Evolutionary conservation across 306 rosid species (phyloP).

Genomic region (Cucumis hystrix): DNA sequence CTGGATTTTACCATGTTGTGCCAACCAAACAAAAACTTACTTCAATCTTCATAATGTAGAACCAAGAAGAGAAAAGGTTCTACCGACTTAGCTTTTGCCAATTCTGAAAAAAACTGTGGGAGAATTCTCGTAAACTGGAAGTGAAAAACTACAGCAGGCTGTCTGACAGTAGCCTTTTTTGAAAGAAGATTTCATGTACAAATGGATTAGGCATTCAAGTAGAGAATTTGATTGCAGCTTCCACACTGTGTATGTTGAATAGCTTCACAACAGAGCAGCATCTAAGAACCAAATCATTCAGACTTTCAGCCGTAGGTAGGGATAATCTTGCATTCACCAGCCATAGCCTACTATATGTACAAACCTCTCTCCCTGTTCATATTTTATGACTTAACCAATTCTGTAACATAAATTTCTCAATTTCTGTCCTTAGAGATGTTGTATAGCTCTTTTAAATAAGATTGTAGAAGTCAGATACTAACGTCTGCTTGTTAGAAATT

Average conservation of each 20-base stretch:
- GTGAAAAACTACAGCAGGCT: neutral
- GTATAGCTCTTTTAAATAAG: neutral
- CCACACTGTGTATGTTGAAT: neutral
- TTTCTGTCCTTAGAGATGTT: neutral
- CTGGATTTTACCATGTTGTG: neutral
- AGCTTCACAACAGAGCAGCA: neutral
- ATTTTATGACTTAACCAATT: neutral
- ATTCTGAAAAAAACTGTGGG: neutral
- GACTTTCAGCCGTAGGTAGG: neutral
- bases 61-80: neutral
- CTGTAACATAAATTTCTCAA: neutral
- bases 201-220: neutral
- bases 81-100: neutral
- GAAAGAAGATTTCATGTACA: neutral
- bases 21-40: neutral
- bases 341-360: neutral
- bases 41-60: neutral
- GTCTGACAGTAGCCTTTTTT: neutral
- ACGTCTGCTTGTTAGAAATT: neutral
- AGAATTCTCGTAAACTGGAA: neutral
- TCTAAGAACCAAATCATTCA: neutral
- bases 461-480: neutral
- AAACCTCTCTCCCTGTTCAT: conserved; percentile 1
- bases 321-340: neutral
- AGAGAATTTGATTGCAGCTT: neutral